These are phyloP conservation scores for Houttuynia cordata DNA, from an alignment of 164 flowering plant species.

Conservation along the genomic window DNA sequence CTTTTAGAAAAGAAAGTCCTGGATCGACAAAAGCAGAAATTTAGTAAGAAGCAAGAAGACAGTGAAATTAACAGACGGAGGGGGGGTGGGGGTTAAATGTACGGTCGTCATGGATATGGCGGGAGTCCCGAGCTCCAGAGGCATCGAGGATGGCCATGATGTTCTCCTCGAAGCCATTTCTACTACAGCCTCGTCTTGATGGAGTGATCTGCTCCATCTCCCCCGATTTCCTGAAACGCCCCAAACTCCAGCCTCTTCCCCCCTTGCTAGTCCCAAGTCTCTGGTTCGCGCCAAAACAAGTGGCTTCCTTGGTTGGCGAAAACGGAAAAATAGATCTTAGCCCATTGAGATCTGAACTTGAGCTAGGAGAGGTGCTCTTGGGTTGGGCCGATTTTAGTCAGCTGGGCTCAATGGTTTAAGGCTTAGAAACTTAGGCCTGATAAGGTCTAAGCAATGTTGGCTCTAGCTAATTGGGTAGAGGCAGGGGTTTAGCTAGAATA, in stretches of 20 bases:
- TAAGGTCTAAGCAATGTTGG: no score
- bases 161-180: slow-evolving; percentile 56
- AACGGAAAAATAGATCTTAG: no score
- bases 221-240: neutral
- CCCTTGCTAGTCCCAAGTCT: no score
- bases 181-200: slow-evolving; percentile 3
- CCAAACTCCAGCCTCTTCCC: neutral
- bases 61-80: neutral
- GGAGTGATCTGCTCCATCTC: neutral
- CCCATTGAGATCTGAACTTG: no score
- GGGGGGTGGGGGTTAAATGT: neutral
- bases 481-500: no score
- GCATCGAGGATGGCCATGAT: slow-evolving; percentile 60
- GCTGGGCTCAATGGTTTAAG: no score
- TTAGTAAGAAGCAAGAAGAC: neutral
- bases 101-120: slow-evolving; percentile 51
- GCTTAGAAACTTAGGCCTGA: no score
- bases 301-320: no score
- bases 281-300: no score
- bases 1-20: slow-evolving; percentile 72
- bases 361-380: no score
- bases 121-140: slow-evolving; percentile 32
- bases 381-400: no score
- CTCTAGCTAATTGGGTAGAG: no score
- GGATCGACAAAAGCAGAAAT: neutral